Base-by-base conservation (phyloP, 2,329 filamentous ascomycete species). In the Apiospora malaysiana region DNA sequence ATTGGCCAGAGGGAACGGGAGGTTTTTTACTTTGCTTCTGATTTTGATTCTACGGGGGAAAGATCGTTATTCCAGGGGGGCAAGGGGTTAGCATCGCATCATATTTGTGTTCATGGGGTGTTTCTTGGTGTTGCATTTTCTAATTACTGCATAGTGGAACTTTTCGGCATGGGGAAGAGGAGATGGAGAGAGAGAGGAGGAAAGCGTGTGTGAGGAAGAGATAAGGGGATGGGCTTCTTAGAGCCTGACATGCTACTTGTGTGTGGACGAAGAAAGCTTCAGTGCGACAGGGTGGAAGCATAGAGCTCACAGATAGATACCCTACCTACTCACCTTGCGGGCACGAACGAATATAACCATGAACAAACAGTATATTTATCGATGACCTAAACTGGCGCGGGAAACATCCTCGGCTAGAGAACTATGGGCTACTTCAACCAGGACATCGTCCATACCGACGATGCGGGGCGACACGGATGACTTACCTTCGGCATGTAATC, bases 61-160 rank as follows among this genome's bases (percentile, higher is more conserved):
- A 63, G 56, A 63, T 32, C 12, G 32, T 63, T 63, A 21, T 63
- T 40, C 9, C 32, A 59, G 32, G 21, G 51, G 51, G 49, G 25
- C 14, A 16, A 14, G 27, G 51, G 51, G 25, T 59, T 37, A 37
- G 51, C 51, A 59, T 59, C 32, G 51, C 51, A 59, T 59, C 14
- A 10, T 51, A 23, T 51, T 27, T 32, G 14, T 37, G 32, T 40
- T 40, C 18, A 63, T 63, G 40, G 56, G 56, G 56, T n/a, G 32
- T 59, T 56, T 18, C 51, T 37, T 27, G 51, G 51, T 59, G 51
- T 59, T 59, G 51, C 51, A 59, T 59, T 37, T 59, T 59, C 51
- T 10, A 9, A 37, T 59, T 59, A 59, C 18, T 59, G 51, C 51
- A 59, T 59, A n/a, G 51, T 37, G 51, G 12, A 37, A 16, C 8